phyloP scores from a whole-genome alignment of 257 asterid species.

The Leptodermis oblonga region DNA sequence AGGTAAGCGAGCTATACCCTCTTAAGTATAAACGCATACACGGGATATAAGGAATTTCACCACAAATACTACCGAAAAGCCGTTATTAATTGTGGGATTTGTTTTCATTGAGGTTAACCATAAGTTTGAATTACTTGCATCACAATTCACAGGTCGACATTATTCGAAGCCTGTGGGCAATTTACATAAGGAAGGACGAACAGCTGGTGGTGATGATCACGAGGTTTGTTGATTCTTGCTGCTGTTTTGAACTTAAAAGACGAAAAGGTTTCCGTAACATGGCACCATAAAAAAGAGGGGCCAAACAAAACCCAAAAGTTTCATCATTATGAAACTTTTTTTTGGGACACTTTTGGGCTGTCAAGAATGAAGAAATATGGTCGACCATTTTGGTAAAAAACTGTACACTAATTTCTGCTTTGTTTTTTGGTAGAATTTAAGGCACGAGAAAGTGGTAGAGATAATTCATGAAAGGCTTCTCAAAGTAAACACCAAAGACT shows the following conservation, averaged over 20 bases:
- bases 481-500: constrained; percentile 59
- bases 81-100: too few species aligned
- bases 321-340: not conserved
- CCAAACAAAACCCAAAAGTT: too few species aligned
- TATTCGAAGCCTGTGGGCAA: constrained; percentile 18
- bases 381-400: too few species aligned
- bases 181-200: constrained; percentile 20
- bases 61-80: too few species aligned
- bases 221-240: constrained; percentile 20
- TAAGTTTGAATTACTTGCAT: too few species aligned
- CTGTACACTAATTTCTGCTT: too few species aligned
- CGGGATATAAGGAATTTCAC: too few species aligned
- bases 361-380: too few species aligned
- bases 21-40: too few species aligned
- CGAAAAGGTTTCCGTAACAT: not conserved
- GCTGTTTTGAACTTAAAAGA: not conserved
- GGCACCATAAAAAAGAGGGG: not conserved
- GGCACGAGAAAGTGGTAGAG: constrained; percentile 25
- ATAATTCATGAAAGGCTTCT: constrained; percentile 55
- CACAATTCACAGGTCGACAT: constrained; percentile 31
- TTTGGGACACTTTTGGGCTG: not conserved
- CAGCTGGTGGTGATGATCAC: constrained; percentile 17
- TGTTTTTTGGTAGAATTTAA: not conserved
- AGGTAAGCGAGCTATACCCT: constrained; percentile 28
- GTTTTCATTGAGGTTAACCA: too few species aligned